Conservation (phyloP, 352 stramenopile species). For the Globisporangium acanthophoron region DNA sequence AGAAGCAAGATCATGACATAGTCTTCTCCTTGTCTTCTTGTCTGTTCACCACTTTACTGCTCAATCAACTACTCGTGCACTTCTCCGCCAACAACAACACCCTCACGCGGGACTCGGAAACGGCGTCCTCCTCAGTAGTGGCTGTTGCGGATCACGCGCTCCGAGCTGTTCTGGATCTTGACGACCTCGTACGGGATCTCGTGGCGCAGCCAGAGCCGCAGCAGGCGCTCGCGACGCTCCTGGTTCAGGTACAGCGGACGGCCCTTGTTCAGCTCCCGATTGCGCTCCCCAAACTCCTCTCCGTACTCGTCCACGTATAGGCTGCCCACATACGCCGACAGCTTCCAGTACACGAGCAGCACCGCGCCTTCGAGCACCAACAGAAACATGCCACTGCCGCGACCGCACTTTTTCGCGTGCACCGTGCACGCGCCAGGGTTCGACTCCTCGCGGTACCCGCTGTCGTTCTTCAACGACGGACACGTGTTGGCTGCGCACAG, state of each 20-base stretch:
- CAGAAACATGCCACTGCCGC: slow-evolving; percentile 77
- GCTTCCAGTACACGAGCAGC: slow-evolving; percentile 83
- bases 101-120: neutral
- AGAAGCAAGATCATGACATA: too few relatives aligned
- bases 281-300: slow-evolving; percentile 83
- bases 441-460: slow-evolving; percentile 71
- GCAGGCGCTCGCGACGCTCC: slow-evolving; percentile 58
- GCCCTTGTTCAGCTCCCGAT: slow-evolving; percentile 75
- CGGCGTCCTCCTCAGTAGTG: slow-evolving; percentile 49
- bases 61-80: too few relatives aligned
- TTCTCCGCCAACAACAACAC: neutral
- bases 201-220: slow-evolving; percentile 74
- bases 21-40: too few relatives aligned
- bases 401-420: slow-evolving; percentile 82
- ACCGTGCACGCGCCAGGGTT: slow-evolving; percentile 80
- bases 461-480: slow-evolving; percentile 62
- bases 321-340: slow-evolving; percentile 77
- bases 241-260: slow-evolving; percentile 76
- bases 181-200: slow-evolving; percentile 86
- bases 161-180: slow-evolving; percentile 86
- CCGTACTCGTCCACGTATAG: slow-evolving; percentile 87
- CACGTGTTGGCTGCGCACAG: slow-evolving; percentile 81
- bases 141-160: slow-evolving; percentile 84
- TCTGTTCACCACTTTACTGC: too few relatives aligned
- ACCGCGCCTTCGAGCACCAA: slow-evolving; percentile 80